Conservation (phyloP, 139 green algal species). For the Coccomyxa sp. region DNA sequence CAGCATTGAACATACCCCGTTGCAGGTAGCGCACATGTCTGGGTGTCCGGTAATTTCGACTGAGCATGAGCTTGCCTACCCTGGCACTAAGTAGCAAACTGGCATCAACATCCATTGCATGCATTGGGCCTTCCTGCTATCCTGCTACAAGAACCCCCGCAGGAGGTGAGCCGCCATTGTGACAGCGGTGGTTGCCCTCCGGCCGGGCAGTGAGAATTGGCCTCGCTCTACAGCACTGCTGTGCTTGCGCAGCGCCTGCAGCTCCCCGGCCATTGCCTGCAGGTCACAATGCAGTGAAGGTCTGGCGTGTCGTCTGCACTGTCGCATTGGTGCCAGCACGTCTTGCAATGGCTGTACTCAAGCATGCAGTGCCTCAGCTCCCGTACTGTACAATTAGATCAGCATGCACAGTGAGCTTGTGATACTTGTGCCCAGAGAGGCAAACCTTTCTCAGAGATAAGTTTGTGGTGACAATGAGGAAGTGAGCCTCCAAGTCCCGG, state of each 20-base stretch:
- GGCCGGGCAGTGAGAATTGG: not conserved
- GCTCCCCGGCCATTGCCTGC: not conserved
- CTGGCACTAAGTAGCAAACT: too few relatives aligned
- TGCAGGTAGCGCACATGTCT: too few relatives aligned
- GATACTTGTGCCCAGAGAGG: not conserved
- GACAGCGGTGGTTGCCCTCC: not conserved
- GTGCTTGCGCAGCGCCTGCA: not conserved
- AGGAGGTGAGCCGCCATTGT: not conserved
- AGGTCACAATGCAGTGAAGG: not conserved
- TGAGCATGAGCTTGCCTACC: too few relatives aligned
- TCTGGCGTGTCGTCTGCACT: not conserved
- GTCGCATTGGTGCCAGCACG: not conserved
- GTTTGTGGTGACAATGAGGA: constrained; percentile 28
- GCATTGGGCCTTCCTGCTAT: too few relatives aligned
- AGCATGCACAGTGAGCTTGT: not conserved
- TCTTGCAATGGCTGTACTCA: not conserved
- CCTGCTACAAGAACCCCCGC: not conserved
- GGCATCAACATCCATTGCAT: too few relatives aligned
- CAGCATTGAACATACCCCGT: too few relatives aligned
- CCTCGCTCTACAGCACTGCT: not conserved
- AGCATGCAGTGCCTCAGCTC: not conserved
- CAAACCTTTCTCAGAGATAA: constrained; percentile 4
- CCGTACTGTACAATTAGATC: not conserved
- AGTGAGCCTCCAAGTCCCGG: constrained; percentile 37
- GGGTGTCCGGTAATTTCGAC: too few relatives aligned